Percentiles rank a stretch among this genome's conserved stretches.
Evolutionary conservation across 352 stramenopile genomes (phyloP).

Genomic region (Phytopythium montanum): DNA sequence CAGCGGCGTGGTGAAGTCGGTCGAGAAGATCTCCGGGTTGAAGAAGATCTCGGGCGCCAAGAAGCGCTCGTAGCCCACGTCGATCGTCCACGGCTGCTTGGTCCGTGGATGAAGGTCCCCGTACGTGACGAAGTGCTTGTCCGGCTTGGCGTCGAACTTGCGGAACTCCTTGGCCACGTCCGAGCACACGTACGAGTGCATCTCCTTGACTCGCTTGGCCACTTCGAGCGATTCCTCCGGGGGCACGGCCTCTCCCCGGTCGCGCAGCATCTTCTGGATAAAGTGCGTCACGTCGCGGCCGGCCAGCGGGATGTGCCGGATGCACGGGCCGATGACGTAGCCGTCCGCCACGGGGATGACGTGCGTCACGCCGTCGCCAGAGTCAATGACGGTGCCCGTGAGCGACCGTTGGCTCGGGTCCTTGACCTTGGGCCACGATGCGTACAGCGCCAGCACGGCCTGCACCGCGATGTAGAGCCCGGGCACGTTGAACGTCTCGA

Average conservation of each 20-base stretch:
- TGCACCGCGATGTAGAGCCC: conserved; percentile 95
- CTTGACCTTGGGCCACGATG: conserved; percentile 91
- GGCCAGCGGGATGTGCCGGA: conserved; percentile 93
- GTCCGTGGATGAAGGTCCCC: conserved; percentile 71
- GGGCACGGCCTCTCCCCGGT: conserved; percentile 90
- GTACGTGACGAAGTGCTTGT: conserved; percentile 92
- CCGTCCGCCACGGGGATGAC: conserved; percentile 94
- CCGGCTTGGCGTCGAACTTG: conserved; percentile 93
- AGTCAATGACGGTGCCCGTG: conserved; percentile 94
- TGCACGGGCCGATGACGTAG: conserved; percentile 95
- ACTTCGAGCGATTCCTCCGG: conserved; percentile 91
- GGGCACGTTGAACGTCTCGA: conserved; percentile 96
- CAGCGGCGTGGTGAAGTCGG: conserved; percentile 91
- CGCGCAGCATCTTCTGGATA: conserved; percentile 92
- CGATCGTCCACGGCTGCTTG: conserved; percentile 84
- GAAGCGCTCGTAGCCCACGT: conserved; percentile 94
- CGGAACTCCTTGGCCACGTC: conserved; percentile 95
- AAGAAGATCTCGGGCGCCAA: conserved; percentile 96
- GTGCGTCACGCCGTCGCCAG: conserved; percentile 92
- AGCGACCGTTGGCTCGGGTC: conserved; percentile 85
- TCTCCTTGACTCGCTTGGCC: conserved; percentile 92
- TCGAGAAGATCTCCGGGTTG: conserved; percentile 95
- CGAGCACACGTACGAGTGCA: conserved; percentile 94
- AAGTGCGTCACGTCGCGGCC: conserved; percentile 95
- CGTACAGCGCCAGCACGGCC: conserved; percentile 92